Evolutionary conservation across 140 eudicot genomes (phyloP).

Genomic region (Erigeron philadelphicus): DNA sequence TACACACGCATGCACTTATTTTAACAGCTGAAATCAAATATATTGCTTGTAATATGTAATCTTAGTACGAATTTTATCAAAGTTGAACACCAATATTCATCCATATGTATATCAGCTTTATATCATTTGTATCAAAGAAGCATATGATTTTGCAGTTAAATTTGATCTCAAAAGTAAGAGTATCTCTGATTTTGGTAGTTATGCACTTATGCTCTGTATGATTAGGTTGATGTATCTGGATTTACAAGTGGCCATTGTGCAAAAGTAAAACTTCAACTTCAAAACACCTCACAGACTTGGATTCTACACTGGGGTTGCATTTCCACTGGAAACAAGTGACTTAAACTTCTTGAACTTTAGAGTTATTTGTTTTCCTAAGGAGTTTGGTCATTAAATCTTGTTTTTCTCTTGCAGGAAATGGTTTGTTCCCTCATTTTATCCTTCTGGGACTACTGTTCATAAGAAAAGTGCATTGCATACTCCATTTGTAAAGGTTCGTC

Average conservation of each 20-base stretch:
- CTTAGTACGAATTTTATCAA: background rate
- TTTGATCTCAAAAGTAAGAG: conserved; percentile 17
- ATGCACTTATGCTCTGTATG: conserved; percentile 7
- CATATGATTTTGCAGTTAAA: conserved; percentile 9
- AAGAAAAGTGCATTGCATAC: conserved; percentile 45
- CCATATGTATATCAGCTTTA: conserved; percentile 15
- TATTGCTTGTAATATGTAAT: background rate
- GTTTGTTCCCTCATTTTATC: conserved; percentile 40
- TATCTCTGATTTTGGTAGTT: conserved; percentile 15
- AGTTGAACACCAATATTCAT: background rate
- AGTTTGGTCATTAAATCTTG: background rate
- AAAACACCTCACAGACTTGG: conserved; percentile 42
- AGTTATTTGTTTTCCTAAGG: conserved; percentile 4
- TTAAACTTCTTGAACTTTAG: conserved; percentile 6
- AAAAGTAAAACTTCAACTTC: conserved; percentile 46
- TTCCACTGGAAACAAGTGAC: conserved; percentile 39
- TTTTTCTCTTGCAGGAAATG: conserved; percentile 38
- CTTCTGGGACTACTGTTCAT: conserved; percentile 37
- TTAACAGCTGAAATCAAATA: conserved; percentile 2
- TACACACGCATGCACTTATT: background rate
- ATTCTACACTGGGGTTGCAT: conserved; percentile 64
- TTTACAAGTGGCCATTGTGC: conserved; percentile 34
- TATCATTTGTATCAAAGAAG: background rate
- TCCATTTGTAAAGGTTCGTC: conserved; percentile 42
- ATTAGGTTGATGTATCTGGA: conserved; percentile 39